Base-by-base conservation (phyloP, 257 asterid species). In the Solanum ossicruentum region DNA sequence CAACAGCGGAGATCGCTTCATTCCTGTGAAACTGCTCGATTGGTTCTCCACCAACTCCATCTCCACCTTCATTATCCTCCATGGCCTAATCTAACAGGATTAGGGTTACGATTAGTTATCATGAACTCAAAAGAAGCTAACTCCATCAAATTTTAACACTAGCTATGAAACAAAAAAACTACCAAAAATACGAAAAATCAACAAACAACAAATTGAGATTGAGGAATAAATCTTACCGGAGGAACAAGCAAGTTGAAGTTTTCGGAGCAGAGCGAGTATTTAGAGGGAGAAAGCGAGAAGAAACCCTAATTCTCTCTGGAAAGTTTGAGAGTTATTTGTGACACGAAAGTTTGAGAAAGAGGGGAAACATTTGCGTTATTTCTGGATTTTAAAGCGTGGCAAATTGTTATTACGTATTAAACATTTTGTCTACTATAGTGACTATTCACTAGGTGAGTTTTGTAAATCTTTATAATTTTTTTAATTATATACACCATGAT, bases 1-100 rank as follows among this genome's bases (percentile, higher is more conserved):
- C 92, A 7, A 95, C 95, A 41, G 98, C 98, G 54, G 97, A 92
- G 87, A 95, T 95, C 85, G 95, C 94, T 86, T 94, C 98, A 84
- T 93, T 92, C 84, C 90, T 83, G 86, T 91, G 95, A 83, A 93
- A 93, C 86, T 92, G 94, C 72, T 92, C 97, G 82, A 67, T 83
- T 85, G 93, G 91, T 87, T 91, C 93, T 85, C 94, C 93, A 20
- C 85, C 90, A 67, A 84, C 86, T 26, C 91, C 88, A 21, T 88
- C 93, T 58, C 92, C 93, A 26, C 54, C 79, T 45, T 80, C 84
- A 51, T 85, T 78, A n/a, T 55, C 87, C 20, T 55, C 77, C 83
- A 85, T 85, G 55, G 26, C 82, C 12, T 41, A 23, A n/a, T 49
- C 80, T 70, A 17, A 52, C 54, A 45, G 55, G 45, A 57, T 23